Conservation (phyloP, 768 basidiomycete species). For the Lentinula edodes region DNA sequence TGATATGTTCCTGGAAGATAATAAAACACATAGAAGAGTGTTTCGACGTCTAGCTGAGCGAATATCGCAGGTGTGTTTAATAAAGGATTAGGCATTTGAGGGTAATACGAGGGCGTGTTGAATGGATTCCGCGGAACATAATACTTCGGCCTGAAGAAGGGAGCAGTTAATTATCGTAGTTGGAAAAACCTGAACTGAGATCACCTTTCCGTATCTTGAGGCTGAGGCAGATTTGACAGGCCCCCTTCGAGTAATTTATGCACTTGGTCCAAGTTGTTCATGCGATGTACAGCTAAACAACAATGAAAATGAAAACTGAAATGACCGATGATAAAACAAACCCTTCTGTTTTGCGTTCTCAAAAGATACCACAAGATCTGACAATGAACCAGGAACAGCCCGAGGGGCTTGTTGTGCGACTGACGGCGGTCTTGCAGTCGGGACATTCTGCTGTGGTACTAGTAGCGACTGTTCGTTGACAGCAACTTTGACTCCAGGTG, state of each 20-base stretch:
- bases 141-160: constrained; percentile 75
- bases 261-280: constrained; percentile 79
- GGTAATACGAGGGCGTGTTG: constrained; percentile 90
- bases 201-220: constrained; percentile 93
- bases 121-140: constrained; percentile 92
- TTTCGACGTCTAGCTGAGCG: constrained; percentile 91
- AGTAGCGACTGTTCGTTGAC: constrained; percentile 34
- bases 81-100: constrained; percentile 77
- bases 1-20: constrained; percentile 97
- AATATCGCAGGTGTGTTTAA: constrained; percentile 83
- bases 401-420: constrained; percentile 40
- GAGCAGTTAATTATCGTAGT: constrained; percentile 3
- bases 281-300: constrained; percentile 62
- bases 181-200: constrained; percentile 10
- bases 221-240: constrained; percentile 82
- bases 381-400: constrained; percentile 78
- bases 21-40: constrained; percentile 98
- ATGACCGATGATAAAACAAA: constrained; percentile 23
- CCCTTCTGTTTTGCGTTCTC: constrained; percentile 97
- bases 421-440: constrained; percentile 42
- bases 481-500: constrained; percentile 62
- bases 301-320: not conserved
- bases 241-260: constrained; percentile 94
- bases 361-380: constrained; percentile 90
- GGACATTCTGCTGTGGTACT: constrained; percentile 13